These are phyloP conservation scores for Yueomyces sinensis DNA, from an alignment of 805 yeast species.

Conservation along the genomic window DNA sequence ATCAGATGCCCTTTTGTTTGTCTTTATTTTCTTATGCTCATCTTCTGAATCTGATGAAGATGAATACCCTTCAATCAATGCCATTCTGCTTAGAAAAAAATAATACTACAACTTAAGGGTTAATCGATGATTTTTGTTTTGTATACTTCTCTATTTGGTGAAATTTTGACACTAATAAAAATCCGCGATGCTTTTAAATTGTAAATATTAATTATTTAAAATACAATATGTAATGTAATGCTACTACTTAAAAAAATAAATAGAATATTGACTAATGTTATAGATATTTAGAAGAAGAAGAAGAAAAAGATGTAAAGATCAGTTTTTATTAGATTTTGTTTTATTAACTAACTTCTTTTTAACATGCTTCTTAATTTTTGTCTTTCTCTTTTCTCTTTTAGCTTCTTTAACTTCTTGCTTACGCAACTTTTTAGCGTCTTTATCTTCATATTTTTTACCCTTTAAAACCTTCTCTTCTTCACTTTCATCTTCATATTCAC, in stretches of 20 bases:
- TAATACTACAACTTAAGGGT: too few relatives aligned
- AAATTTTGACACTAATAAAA: too few relatives aligned
- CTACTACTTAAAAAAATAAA: too few relatives aligned
- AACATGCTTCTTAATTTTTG: slow-evolving; percentile 69
- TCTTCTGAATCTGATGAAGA: slow-evolving; percentile 4
- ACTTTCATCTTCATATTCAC: slow-evolving; percentile 23
- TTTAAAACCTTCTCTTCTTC: slow-evolving; percentile 30
- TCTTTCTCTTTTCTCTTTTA: slow-evolving; percentile 65
- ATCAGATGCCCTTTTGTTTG: background rate
- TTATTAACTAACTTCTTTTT: slow-evolving; percentile 65
- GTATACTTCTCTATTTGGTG: too few relatives aligned
- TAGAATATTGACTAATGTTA: too few relatives aligned
- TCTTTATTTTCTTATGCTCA: background rate
- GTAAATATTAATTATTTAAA: too few relatives aligned
- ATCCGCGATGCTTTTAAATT: too few relatives aligned
- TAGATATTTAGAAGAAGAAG: too few relatives aligned
- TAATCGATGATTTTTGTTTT: too few relatives aligned
- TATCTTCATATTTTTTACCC: slow-evolving; percentile 71
- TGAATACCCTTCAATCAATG: slow-evolving; percentile 8
- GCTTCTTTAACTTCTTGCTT: slow-evolving; percentile 67
- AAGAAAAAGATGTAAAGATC: too few relatives aligned
- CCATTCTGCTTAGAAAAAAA: too few relatives aligned
- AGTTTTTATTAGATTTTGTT: slow-evolving; percentile 30
- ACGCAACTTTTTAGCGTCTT: slow-evolving; percentile 62
- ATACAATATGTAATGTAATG: too few relatives aligned